Conservation (phyloP, 495 filamentous ascomycete genomes). For the Cairneyella variabilis region DNA sequence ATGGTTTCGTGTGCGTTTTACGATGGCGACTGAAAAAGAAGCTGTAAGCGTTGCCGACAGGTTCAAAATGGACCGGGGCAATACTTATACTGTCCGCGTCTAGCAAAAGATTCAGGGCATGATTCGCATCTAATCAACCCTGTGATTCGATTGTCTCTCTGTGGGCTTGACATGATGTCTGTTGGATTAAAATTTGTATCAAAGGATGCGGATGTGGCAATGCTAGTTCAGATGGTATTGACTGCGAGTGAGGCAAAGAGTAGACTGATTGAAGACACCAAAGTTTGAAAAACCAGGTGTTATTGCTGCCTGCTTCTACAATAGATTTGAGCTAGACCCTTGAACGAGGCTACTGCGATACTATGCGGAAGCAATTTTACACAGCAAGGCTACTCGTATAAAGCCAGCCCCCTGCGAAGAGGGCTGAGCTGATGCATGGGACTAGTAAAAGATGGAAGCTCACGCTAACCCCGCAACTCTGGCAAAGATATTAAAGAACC, state of each 20-base stretch:
- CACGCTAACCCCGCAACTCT: background rate
- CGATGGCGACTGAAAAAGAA: slow-evolving; percentile 14
- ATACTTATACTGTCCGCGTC: slow-evolving; percentile 20
- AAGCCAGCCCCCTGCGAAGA: slow-evolving; percentile 7
- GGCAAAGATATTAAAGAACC: background rate
- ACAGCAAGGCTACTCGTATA: slow-evolving; percentile 4
- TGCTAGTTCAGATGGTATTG: background rate
- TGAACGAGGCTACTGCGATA: too few species aligned
- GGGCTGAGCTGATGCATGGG: slow-evolving; percentile 14
- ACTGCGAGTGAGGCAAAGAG: slow-evolving; percentile 1
- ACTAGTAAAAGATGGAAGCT: slow-evolving; percentile 11
- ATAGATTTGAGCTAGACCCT: background rate
- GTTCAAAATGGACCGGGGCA: slow-evolving; percentile 9
- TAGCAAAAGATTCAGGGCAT: slow-evolving; percentile 15
- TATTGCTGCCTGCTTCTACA: slow-evolving; percentile 2
- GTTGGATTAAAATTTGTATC: slow-evolving; percentile 11
- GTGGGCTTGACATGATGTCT: slow-evolving; percentile 15
- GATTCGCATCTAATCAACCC: slow-evolving; percentile 15
- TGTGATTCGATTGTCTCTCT: slow-evolving; percentile 13
- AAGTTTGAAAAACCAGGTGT: background rate
- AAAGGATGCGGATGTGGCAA: slow-evolving; percentile 7
- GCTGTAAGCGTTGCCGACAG: slow-evolving; percentile 5
- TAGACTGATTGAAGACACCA: slow-evolving; percentile 9
- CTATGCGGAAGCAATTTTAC: background rate
- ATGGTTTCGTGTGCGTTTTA: slow-evolving; percentile 21